phyloP scores from a whole-genome alignment of 768 basidiomycete species.

The Galerina sulciceps region DNA sequence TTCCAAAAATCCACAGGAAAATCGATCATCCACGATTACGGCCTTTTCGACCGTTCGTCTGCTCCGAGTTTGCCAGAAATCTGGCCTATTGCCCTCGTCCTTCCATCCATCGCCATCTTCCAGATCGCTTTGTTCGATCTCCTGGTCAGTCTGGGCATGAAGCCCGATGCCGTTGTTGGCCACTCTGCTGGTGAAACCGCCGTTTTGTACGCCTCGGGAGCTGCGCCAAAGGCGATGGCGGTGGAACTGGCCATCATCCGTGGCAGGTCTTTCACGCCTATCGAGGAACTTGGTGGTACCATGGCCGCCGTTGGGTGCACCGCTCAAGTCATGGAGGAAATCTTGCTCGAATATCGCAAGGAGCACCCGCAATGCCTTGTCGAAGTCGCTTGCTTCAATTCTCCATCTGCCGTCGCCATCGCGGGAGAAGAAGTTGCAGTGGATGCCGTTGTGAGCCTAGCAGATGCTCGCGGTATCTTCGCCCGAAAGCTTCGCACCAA shows the following conservation, averaged over 20 bases:
- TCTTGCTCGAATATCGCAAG: conserved; percentile 22
- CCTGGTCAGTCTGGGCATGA: conserved; percentile 35
- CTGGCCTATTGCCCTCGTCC: conserved; percentile 40
- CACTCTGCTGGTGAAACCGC: conserved; percentile 56
- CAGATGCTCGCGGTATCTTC: conserved; percentile 30
- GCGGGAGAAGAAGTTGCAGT: conserved; percentile 33
- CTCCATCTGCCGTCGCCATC: conserved; percentile 38
- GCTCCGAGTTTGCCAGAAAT: conserved; percentile 19
- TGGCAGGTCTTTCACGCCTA: conserved; percentile 35
- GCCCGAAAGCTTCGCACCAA: conserved; percentile 40
- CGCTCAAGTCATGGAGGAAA: conserved; percentile 25
- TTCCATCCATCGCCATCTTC: conserved; percentile 46
- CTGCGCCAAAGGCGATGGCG: conserved; percentile 41
- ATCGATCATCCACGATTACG: conserved; percentile 39
- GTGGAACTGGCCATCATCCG: conserved; percentile 48
- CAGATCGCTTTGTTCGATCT: conserved; percentile 52
- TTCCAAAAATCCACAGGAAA: conserved; percentile 32
- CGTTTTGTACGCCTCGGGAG: conserved; percentile 46
- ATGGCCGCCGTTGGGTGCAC: conserved; percentile 50
- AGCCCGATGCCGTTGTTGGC: conserved; percentile 43
- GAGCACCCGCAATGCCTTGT: conserved; percentile 20
- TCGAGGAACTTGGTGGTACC: conserved; percentile 37
- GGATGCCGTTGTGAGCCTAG: conserved; percentile 33
- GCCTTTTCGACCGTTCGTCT: conserved; percentile 35
- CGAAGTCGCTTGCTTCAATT: conserved; percentile 48